Base-by-base conservation (phyloP, 805 yeast genomes). In the Maudiozyma serrabonitensis region DNA sequence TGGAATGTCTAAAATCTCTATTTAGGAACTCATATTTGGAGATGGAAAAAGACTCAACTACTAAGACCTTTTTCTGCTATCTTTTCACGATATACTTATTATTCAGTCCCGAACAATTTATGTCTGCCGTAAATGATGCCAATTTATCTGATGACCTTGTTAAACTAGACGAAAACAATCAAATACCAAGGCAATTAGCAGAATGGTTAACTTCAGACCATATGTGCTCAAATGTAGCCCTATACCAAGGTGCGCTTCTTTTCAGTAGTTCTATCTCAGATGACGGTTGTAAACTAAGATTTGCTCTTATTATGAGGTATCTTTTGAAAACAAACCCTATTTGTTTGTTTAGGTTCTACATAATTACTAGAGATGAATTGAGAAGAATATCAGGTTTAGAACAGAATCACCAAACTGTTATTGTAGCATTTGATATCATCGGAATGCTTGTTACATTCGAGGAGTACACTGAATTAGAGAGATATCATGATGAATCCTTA, bases 1-100 rank as follows among this genome's bases (percentile, higher is more conserved):
- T 76, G 38, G 64, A 61, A 1, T 69, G 77, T 23, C 58, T 81
- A 53, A 69, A 69, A 45, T 59, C 65, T 1, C 61, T 78, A 26
- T 72, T 78, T 57, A 63, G 64, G n/a, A 62, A 71, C 13, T 67
- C 81, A 52, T 71, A 68, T 50, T 54, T 54, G 18, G 73, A 71
- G 43, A 67, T 59, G 28, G 31, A 50, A n/a, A 37, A 46, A 6
- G 52, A 56, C 19, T 39, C 49, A 7, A 44, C 52, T 1, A 46
- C 50, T 11, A 41, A 45, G 0, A 49, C 53, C 18, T 50, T 54
- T 38, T 44, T 61, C 19, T 56, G 58, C 47, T 66, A 56, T 49
- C 56, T 57, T 51, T 62, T 63, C 49, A 63, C 59, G 59, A 62
- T 63, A 32, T 74, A 57, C 52, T 56, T 74, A 4, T 48, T 73